Base-by-base conservation (phyloP, 2,329 filamentous ascomycete species). In the Fusarium agapanthi region DNA sequence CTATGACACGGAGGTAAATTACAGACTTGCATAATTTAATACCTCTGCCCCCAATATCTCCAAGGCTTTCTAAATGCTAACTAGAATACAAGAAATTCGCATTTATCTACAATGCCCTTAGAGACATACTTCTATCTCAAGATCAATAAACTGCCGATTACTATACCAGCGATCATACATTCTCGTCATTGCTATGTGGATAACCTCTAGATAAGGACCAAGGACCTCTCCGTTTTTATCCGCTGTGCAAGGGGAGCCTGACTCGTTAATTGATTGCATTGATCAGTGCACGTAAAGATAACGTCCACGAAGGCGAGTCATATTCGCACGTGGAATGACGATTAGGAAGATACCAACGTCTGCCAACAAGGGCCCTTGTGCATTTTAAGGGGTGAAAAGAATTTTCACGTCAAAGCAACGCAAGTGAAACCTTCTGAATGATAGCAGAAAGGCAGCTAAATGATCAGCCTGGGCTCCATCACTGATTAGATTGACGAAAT, bases 331-430 rank as follows among this genome's bases (percentile, higher is more conserved):
- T 54, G 59, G 59, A 43, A 37, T 45, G 7, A 47, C 30, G 26
- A 26, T 43, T 10, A 20, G 38, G 1, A 28, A 55, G 37, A 43
- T 32, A 41, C 5, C 30, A 53, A 53, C 24, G 11, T 28, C 24
- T 38, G 10, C 2, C 3, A 38, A 28, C 50, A 37, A 35, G 37
- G 30, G 14, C 30, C 48, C 48, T 43, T 56, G 48, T n/a, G 22
- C 12, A 56, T 24, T 35, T 43, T 8, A 53, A 65, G 47, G 41
- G 32, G 28, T 7, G 12, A 6, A 5, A 15, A 20, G 24, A 50
- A n/a, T 34, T 69, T 68, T 62, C 44, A 40, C 14, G 13, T 26
- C 40, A 38, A 53, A 41, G 51, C 24, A 58, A 60, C 1, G n/a
- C 22, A 48, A 20, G 26, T 55, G 34, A 43, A 61, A 48, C 55